Evolutionary conservation across 1,139 yeast genomes (phyloP), one percentile per base, ranked within the genome.

Genomic region (Geotrichum bryndzae): DNA sequence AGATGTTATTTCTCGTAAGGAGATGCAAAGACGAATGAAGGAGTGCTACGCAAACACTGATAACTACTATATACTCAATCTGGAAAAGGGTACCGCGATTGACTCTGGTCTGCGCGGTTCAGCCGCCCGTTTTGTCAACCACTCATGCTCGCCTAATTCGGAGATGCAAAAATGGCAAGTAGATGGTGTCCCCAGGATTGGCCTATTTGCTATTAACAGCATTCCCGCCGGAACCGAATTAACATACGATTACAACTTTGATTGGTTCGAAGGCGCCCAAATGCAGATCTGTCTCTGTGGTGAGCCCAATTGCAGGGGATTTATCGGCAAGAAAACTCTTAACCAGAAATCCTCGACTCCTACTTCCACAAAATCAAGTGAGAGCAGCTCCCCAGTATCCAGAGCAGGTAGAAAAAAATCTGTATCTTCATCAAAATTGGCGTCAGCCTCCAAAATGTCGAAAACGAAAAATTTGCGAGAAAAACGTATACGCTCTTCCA

Each of bases 151-250:
- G 54, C 80, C 82, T 45, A 78, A 78, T 63, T 68, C 76, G 29
- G 76, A 72, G 57, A 76, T 79, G 75, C 79, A 78, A 66, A 76
- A 76, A 62, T 79, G 81, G 81, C 69, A 66, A 46, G 79, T 78
- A 31, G 68, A 74, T 55, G 76, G 74, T 1, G 69, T 71, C 29
- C 80, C 81, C 2, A 66, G 79, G 58, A 73, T 77, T 33, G 81
- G 80, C 0, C 65, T 78, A 13, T 78, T 76, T 69, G 80, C 79
- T 1, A 76, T 73, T 8, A 68, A 72, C 5, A 71, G 74, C 5
- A 74, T 77, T 41, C 68, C 71, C 1, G 69, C 74, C 1, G 79
- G 78, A 7, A 66, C 70, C 1, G 81, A 79, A 64, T 66, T 79
- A 7, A 74, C 78, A 1, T 78, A 77, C 61, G 80, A 79, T 66